Base-by-base conservation (phyloP, 2,329 filamentous ascomycete species). In the Fusarium transvaalense region DNA sequence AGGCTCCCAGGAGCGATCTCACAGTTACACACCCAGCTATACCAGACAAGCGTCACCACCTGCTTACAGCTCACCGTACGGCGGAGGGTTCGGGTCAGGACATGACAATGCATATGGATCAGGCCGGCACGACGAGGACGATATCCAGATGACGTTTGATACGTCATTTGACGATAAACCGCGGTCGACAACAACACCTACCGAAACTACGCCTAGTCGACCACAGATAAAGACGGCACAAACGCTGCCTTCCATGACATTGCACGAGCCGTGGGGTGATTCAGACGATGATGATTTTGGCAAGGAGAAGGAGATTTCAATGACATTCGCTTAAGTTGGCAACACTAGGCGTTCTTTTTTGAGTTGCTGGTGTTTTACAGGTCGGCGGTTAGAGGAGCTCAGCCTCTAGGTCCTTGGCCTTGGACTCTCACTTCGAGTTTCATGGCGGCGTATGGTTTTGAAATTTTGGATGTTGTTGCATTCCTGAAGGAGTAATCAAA, bases 121-220 rank as follows among this genome's bases (percentile, higher is more conserved):
- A 17, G 73, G 71, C 39, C 73, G 72, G 6, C 53, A 64, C 14
- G 74, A 79, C 31, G 82, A 85, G 27, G 84, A 85, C 25, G 85
- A 85, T 53, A 79, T 92, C 9, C 84, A 89, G 69, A 91, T 93
- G 90, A 90, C 89, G 2, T 94, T 93, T 77, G 91, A 92, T 75
- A 88, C 87, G 10, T 83, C 86, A 3, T 91, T 86, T 68, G 78
- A 85, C 39, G 82, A 83, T 12, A 52, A 50, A 60, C 65, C 65
- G 41, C 75, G 62, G 12, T 55, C 60, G 13, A 43, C 68, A 45
- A 63, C 56, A 13, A 50, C 68, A 41, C 60, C 76, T 21, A 76
- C 78, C 37, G 80, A 78, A 12, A 66, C 76, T 31, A 76, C 72
- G 17, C 47, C 64, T 15, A 68, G 61, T 29, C 71, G 73, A 31